Percentiles rank a stretch among this genome's conserved stretches.
phyloP scores from a whole-genome alignment of 1,284 basidiomycete species.

The Sporisorium exsertum region DNA sequence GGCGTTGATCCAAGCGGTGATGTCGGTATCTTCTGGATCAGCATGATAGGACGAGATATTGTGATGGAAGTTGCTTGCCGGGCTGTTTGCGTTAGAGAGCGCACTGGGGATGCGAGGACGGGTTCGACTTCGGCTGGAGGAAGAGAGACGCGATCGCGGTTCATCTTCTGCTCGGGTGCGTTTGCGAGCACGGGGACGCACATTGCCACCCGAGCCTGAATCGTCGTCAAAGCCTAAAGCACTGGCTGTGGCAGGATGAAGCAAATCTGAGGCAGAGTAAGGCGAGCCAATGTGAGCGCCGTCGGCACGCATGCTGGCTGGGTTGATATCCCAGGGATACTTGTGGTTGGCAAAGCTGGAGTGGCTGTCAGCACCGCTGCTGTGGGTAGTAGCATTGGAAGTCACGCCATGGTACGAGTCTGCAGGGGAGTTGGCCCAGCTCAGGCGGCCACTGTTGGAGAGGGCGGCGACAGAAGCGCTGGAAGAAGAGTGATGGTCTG shows the following conservation, averaged over 20 bases:
- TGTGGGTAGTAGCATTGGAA: conserved; percentile 50
- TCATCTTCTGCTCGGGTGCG: conserved; percentile 46
- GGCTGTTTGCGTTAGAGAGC: conserved; percentile 40
- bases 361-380: conserved; percentile 46
- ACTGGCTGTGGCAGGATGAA: conserved; percentile 44
- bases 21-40: conserved; percentile 49
- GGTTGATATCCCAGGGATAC: conserved; percentile 42
- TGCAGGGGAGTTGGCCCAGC: conserved; percentile 51
- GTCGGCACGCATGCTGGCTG: conserved; percentile 29
- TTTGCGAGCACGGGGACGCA: conserved; percentile 45
- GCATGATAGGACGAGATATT: conserved; percentile 45
- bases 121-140: conserved; percentile 44
- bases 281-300: conserved; percentile 36
- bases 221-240: conserved; percentile 45
- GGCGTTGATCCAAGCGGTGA: conserved; percentile 54
- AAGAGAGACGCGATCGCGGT: conserved; percentile 41
- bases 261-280: conserved; percentile 43
- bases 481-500: conserved; percentile 49
- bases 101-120: conserved; percentile 41
- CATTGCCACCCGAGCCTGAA: conserved; percentile 47
- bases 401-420: conserved; percentile 49
- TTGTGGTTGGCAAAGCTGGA: conserved; percentile 41
- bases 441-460: conserved; percentile 50
- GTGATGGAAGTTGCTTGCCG: conserved; percentile 48
- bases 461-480: conserved; percentile 45